Conservation (phyloP, 2,329 filamentous ascomycete genomes). For the Byssoonygena ceratinophila region DNA sequence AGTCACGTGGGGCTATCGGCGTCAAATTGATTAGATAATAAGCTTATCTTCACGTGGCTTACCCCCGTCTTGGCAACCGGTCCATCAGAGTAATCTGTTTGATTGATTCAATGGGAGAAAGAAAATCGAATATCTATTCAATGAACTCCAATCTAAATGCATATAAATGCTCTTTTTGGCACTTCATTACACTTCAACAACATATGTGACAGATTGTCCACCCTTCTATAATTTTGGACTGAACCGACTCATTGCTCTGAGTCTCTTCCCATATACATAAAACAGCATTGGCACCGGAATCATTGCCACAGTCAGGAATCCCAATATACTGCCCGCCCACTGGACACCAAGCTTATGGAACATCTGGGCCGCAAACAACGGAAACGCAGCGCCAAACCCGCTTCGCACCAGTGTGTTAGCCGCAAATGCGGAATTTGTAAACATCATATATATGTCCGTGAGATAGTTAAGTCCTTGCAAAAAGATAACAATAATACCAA, state of each 20-base stretch:
- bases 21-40: neutral
- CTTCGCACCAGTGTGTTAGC: slow-evolving; percentile 73
- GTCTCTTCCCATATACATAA: slow-evolving; percentile 38
- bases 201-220: neutral
- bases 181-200: neutral
- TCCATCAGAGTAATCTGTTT: too few relatives aligned
- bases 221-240: slow-evolving; percentile 18
- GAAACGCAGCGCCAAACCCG: slow-evolving; percentile 67
- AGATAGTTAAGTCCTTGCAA: slow-evolving; percentile 42
- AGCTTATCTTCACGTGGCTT: too few relatives aligned
- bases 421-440: slow-evolving; percentile 56
- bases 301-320: slow-evolving; percentile 31
- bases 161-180: neutral
- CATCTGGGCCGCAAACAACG: slow-evolving; percentile 50
- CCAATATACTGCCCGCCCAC: slow-evolving; percentile 34
- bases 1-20: neutral
- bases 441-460: slow-evolving; percentile 48
- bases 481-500: slow-evolving; percentile 37
- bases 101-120: too few relatives aligned
- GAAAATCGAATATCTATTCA: neutral
- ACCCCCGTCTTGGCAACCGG: too few relatives aligned
- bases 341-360: slow-evolving; percentile 30
- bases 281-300: slow-evolving; percentile 42
- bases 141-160: neutral
- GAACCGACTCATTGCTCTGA: slow-evolving; percentile 39